phyloP scores from a whole-genome alignment of 768 basidiomycete genomes.

The Sarcodon aspratus region DNA sequence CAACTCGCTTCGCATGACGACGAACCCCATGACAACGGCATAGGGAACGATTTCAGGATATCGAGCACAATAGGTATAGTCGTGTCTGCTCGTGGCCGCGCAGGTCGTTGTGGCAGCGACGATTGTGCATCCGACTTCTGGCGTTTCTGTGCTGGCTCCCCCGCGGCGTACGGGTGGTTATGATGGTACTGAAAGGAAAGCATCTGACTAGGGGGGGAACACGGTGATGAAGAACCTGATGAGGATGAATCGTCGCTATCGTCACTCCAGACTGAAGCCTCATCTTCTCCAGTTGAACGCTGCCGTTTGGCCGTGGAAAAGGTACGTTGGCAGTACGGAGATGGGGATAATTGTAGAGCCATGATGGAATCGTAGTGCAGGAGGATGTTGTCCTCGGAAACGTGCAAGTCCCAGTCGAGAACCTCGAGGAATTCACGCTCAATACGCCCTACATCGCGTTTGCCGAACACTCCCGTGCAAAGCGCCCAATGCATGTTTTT shows the following conservation, averaged over 20 bases:
- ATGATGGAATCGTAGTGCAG: constrained; percentile 4
- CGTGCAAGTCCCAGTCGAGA: constrained; percentile 15
- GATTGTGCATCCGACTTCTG: background rate
- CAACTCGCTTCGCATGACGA: background rate
- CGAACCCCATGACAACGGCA: background rate
- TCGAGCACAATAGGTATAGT: background rate
- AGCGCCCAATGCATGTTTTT: constrained; percentile 20
- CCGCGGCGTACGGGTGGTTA: background rate
- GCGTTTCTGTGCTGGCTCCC: background rate
- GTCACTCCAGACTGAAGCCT: background rate
- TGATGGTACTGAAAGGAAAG: background rate
- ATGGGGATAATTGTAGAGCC: background rate
- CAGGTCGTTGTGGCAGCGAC: background rate
- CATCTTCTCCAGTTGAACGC: background rate
- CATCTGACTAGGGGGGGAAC: background rate
- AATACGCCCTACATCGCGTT: constrained; percentile 14
- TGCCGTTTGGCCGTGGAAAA: background rate
- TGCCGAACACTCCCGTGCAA: constrained; percentile 11
- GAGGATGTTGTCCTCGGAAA: constrained; percentile 12
- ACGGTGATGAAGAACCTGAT: background rate
- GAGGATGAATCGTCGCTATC: background rate
- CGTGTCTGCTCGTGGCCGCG: background rate
- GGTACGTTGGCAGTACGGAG: background rate
- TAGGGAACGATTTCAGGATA: background rate
- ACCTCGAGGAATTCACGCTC: constrained; percentile 18